A percentile compares a stretch with the other conserved stretches of the same genome.
Conservation (phyloP, 75 land plant genomes). For the Larix kaempferi region DNA sequence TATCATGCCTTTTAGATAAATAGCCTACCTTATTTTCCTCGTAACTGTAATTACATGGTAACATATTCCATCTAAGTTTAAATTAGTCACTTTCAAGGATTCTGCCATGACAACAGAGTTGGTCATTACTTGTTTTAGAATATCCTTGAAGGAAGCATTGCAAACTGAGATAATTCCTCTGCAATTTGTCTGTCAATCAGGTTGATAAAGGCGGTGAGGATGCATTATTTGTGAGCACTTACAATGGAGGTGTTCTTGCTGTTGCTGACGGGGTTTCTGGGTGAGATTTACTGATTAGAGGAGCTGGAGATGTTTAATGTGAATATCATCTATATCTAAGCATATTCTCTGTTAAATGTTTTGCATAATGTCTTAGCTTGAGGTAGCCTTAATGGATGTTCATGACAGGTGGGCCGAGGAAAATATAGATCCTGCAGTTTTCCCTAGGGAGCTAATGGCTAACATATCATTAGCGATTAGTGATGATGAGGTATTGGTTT, state of each 20-base stretch:
- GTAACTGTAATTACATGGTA: background rate
- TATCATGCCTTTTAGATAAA: conserved; percentile 8
- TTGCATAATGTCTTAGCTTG: background rate
- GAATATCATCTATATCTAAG: background rate
- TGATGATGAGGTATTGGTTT: conserved; percentile 61
- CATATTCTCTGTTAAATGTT: background rate
- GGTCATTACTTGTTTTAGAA: background rate
- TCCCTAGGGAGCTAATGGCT: conserved; percentile 68
- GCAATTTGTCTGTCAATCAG: conserved; percentile 26
- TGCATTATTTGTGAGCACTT: conserved; percentile 82
- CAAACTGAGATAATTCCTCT: background rate
- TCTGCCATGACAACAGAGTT: background rate
- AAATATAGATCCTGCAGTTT: conserved; percentile 88
- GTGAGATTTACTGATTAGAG: conserved; percentile 29
- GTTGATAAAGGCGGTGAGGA: conserved; percentile 95
- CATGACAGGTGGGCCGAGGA: conserved; percentile 84
- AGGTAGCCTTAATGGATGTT: background rate
- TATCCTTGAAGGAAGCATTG: background rate
- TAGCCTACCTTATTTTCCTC: background rate
- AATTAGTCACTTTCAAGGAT: background rate
- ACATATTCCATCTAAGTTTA: background rate
- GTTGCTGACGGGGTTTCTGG: conserved; percentile 99
- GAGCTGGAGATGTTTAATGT: background rate
- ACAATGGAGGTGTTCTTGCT: conserved; percentile 82
- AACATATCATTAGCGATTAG: conserved; percentile 50